Evolutionary conservation across 2,329 filamentous ascomycete genomes (phyloP).

Genomic region (Aureobasidium sp.): DNA sequence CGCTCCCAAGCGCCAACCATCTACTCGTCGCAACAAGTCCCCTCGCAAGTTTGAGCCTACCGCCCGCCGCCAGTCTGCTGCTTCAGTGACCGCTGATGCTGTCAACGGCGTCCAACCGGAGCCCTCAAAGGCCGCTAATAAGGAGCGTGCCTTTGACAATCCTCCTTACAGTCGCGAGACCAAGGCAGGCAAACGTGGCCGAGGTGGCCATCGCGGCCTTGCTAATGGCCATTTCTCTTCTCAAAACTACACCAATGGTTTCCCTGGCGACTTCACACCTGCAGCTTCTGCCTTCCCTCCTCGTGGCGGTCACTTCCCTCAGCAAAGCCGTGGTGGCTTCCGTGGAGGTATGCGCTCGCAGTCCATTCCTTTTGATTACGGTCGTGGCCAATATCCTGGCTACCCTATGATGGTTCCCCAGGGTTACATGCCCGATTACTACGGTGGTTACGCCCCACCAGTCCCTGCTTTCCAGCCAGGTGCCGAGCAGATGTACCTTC

Average conservation of each 20-base stretch:
- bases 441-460: conserved; percentile 49
- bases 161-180: conserved; percentile 1
- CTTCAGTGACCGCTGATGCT: background rate
- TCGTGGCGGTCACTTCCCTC: conserved; percentile 29
- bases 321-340: conserved; percentile 36
- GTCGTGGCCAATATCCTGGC: conserved; percentile 29
- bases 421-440: conserved; percentile 39
- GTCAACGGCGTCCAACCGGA: background rate
- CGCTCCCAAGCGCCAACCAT: conserved; percentile 7
- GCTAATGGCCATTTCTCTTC: conserved; percentile 28
- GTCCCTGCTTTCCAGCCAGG: conserved; percentile 53
- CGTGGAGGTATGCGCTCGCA: conserved; percentile 52
- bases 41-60: conserved; percentile 18
- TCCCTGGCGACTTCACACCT: conserved; percentile 23
- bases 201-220: conserved; percentile 28
- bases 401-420: conserved; percentile 20
- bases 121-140: background rate
- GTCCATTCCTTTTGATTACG: conserved; percentile 54
- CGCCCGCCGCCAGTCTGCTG: background rate
- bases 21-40: conserved; percentile 19
- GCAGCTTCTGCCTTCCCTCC: conserved; percentile 23
- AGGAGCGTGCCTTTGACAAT: conserved; percentile 8
- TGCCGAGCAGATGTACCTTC: conserved; percentile 50
- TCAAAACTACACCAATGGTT: conserved; percentile 23
- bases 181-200: conserved; percentile 23